A percentile compares a stretch with the other conserved stretches of the same genome.
These are phyloP conservation scores for Puccinia hordei DNA, from an alignment of 1,284 basidiomycete species.

Conservation along the genomic window DNA sequence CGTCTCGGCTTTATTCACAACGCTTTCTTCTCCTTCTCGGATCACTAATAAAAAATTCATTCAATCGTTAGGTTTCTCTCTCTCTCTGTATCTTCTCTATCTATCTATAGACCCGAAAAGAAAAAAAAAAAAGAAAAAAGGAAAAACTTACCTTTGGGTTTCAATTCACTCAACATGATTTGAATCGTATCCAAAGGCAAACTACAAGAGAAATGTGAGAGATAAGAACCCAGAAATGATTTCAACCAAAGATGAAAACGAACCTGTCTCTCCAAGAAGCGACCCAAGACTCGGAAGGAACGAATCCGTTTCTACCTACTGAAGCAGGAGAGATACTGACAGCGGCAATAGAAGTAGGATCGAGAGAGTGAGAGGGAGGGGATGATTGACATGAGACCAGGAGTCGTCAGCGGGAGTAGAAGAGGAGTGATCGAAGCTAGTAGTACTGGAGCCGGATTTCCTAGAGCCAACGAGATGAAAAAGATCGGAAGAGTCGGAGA, in stretches of 20 bases:
- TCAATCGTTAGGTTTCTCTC: no score
- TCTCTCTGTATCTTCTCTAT: no score
- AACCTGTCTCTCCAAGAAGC: conserved; percentile 51
- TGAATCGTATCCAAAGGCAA: conserved; percentile 49
- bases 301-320: conserved; percentile 38
- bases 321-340: not conserved
- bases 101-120: no score
- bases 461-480: conserved; percentile 23
- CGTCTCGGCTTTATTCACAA: not conserved
- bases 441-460: not conserved
- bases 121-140: not conserved
- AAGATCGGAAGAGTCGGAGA: not conserved
- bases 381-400: conserved; percentile 2
- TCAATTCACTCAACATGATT: conserved; percentile 48
- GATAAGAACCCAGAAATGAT: not conserved
- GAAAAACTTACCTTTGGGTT: conserved; percentile 42
- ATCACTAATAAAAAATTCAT: no score
- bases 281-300: conserved; percentile 46
- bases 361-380: not conserved
- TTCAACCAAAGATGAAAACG: not conserved
- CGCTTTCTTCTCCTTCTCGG: not conserved
- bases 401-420: not conserved
- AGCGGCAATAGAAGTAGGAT: no score
- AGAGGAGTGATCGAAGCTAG: not conserved
- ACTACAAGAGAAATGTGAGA: conserved; percentile 3